These are phyloP conservation scores for Ceratobasidium sp. DNA, from an alignment of 1,284 basidiomycete genomes.

Conservation along the genomic window DNA sequence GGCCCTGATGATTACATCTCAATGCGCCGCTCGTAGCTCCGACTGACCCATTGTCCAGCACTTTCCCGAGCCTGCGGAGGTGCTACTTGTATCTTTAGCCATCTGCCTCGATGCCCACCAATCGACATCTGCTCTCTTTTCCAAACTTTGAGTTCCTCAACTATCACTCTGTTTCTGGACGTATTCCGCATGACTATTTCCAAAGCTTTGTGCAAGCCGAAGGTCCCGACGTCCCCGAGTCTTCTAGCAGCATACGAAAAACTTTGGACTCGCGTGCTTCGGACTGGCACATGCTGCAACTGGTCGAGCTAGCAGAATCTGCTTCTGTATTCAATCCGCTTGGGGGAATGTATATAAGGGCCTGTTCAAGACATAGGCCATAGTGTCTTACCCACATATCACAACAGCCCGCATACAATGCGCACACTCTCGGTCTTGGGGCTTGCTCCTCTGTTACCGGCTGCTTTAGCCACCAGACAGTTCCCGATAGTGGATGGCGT, in stretches of 20 bases:
- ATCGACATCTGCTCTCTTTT: background rate
- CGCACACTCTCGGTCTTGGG: conserved; percentile 5
- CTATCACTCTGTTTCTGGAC: background rate
- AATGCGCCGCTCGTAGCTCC: no score
- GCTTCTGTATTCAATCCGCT: conserved; percentile 10
- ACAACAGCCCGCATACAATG: background rate
- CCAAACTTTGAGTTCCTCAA: background rate
- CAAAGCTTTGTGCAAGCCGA: background rate
- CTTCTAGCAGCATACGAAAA: background rate
- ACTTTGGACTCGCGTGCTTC: background rate
- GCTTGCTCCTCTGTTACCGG: background rate
- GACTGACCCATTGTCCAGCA: no score
- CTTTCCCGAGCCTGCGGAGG: no score
- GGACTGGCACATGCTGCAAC: background rate
- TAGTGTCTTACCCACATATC: conserved; percentile 1
- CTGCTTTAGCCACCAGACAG: background rate
- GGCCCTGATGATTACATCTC: no score
- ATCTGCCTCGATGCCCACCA: no score
- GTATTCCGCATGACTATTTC: background rate
- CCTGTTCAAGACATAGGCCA: background rate
- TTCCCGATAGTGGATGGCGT: conserved; percentile 2
- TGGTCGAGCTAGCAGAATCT: background rate
- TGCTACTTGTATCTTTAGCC: conserved; percentile 6
- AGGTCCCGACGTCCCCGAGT: background rate
- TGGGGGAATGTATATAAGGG: conserved; percentile 1